These are phyloP conservation scores for Chrysoporthe deuterocubensis DNA, from an alignment of 2,329 filamentous ascomycete genomes.

Conservation along the genomic window DNA sequence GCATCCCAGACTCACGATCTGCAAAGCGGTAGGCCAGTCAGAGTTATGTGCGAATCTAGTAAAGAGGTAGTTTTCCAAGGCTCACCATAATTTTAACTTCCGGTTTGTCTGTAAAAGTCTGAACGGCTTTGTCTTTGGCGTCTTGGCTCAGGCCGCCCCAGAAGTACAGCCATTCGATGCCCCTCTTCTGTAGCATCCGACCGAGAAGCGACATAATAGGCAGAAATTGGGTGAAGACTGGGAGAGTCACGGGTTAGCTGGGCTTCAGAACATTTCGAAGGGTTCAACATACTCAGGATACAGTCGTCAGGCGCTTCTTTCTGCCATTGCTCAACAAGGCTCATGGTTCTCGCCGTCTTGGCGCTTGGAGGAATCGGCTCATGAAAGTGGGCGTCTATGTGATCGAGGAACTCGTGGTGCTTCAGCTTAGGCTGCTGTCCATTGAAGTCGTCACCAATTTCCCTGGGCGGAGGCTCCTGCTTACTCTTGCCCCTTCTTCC, in stretches of 20 bases:
- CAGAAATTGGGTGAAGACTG: constrained; percentile 43
- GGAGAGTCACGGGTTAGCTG: neutral
- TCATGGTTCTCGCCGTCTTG: neutral
- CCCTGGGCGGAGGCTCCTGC: neutral
- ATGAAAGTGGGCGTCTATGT: neutral
- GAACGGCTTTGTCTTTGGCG: neutral
- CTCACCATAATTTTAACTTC: neutral
- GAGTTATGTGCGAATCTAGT: neutral
- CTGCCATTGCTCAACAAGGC: constrained; percentile 4
- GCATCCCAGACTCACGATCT: constrained; percentile 35
- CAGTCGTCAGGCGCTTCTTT: neutral
- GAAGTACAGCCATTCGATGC: constrained; percentile 44
- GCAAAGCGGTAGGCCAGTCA: neutral
- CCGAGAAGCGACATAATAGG: constrained; percentile 41
- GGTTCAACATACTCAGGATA: constrained; percentile 7
- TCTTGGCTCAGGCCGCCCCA: constrained; percentile 34
- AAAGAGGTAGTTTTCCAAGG: too few relatives aligned
- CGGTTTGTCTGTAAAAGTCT: neutral
- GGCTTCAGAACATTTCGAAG: constrained; percentile 21
- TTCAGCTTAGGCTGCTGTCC: neutral
- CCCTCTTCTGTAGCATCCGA: constrained; percentile 37
- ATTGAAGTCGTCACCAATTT: neutral
- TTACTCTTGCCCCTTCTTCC: neutral
- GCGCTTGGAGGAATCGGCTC: constrained; percentile 1
- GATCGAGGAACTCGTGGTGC: neutral